Conservation (phyloP, 768 basidiomycete genomes). For the Lactarius akahatsu region DNA sequence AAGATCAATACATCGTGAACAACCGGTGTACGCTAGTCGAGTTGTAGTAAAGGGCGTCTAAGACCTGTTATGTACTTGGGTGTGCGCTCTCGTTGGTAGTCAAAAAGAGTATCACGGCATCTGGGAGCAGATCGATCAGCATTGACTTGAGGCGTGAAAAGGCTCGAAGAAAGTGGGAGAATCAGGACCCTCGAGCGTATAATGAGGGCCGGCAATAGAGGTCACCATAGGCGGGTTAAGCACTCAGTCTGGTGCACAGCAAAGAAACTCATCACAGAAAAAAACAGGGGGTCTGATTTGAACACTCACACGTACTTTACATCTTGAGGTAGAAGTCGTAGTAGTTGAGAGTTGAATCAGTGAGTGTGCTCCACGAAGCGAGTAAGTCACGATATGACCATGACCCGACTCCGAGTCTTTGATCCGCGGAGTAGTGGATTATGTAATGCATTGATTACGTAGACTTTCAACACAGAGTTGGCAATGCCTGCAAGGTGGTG, state of each 20-base stretch:
- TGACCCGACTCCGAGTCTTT: too few relatives aligned
- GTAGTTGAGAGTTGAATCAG: background rate
- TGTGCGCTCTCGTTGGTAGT: background rate
- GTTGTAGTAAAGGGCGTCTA: background rate
- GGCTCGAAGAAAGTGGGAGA: background rate
- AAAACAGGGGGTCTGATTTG: background rate
- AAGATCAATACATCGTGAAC: conserved; percentile 56
- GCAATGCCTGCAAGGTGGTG: too few relatives aligned
- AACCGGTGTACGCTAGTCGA: background rate
- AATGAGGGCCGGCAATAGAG: conserved; percentile 21
- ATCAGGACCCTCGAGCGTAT: conserved; percentile 30
- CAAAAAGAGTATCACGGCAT: background rate
- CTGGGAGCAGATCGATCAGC: conserved; percentile 10
- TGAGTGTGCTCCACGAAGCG: too few relatives aligned
- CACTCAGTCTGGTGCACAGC: conserved; percentile 31
- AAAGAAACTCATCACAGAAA: conserved; percentile 25
- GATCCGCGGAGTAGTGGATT: too few relatives aligned
- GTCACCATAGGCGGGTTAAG: conserved; percentile 23
- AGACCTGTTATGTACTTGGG: background rate
- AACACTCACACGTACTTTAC: background rate
- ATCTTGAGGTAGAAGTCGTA: background rate
- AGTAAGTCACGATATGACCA: too few relatives aligned
- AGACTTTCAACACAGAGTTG: too few relatives aligned
- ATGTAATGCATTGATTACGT: too few relatives aligned
- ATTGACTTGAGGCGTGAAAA: background rate